Base-by-base conservation (phyloP, 805 yeast species). In the Sugiyamaella boreocaroliniensis region DNA sequence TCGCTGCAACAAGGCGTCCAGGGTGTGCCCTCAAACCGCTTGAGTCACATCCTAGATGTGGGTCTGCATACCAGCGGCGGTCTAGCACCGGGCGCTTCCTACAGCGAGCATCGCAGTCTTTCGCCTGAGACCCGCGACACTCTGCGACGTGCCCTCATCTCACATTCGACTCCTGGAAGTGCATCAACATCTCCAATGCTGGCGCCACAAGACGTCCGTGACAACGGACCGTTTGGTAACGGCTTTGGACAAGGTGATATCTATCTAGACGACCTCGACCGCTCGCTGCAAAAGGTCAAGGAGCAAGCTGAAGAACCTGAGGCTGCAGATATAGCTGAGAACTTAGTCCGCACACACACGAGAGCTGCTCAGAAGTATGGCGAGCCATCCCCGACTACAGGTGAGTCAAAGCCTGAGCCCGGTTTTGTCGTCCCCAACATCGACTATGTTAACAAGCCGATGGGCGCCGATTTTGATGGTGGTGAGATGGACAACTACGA, bases 81-180 rank as follows among this genome's bases (percentile, higher is more conserved):
- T 0, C 47, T 67, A 26, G 70, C 70, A 0, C 70, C 71, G 0
- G 70, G 71, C 0, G 68, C 66, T 1, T 47, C 43, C 14, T 51
- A 40, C 5, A 61, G 45, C 18, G 49, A 44, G 15, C 49, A 52
- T 32, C 40, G n/a, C n/a, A 32, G 34, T 14, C 46, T 18, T 22
- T 18, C 14, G 2, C 29, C 29, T 14, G 32, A 32, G 45, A 29
- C 5, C 40, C 40, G 26, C 32, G 47, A 15, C 44, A 32, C 37
- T 32, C 37, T 32, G 8, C 37, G 37, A 11, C 37, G 37, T 32
- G 37, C 37, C 8, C 37, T 32, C 37, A 32, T 11, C 19, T 40
- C 45, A 5, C 19, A 22, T 22, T 48, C 50, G 15, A 29, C 45
- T 19, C 50, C 50, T 20, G 45, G 37, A n/a, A 45, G 45, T n/a